phyloP scores from a whole-genome alignment of 106 monocot species.

The Apostasia ramifera region DNA sequence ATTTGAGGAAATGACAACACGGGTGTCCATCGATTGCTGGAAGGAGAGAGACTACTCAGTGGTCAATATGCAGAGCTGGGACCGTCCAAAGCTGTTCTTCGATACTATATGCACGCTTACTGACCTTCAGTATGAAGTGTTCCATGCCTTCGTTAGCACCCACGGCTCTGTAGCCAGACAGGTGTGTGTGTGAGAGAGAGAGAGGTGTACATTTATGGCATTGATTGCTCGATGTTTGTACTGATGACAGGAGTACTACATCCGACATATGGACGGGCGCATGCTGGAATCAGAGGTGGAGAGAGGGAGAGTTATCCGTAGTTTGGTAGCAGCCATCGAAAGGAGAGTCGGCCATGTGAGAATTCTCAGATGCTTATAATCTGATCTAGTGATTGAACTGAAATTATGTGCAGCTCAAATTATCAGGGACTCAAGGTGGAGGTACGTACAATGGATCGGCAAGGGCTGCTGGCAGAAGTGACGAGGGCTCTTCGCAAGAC shows the following conservation, averaged over 20 bases:
- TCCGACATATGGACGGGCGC: slow-evolving; percentile 41
- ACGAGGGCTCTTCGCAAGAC: slow-evolving; percentile 12
- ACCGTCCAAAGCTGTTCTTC: slow-evolving; percentile 64
- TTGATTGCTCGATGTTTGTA: not conserved
- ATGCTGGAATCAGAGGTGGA: slow-evolving; percentile 34
- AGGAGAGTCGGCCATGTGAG: slow-evolving; percentile 51
- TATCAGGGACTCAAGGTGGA: slow-evolving; percentile 45
- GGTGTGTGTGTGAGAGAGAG: slow-evolving; percentile 5
- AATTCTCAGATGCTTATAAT: not conserved
- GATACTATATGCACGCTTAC: slow-evolving; percentile 71
- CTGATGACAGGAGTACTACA: slow-evolving; percentile 56
- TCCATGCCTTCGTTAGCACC: slow-evolving; percentile 51
- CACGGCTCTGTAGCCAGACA: slow-evolving; percentile 35
- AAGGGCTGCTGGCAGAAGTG: slow-evolving; percentile 48
- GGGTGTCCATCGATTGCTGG: slow-evolving; percentile 46
- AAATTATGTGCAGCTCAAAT: too few species aligned
- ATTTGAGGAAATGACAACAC: slow-evolving; percentile 1
- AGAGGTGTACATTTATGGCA: too few species aligned
- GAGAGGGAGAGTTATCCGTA: slow-evolving; percentile 31
- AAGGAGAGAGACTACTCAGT: slow-evolving; percentile 1
- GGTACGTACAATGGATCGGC: slow-evolving; percentile 27
- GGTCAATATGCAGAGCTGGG: slow-evolving; percentile 44
- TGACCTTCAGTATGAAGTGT: slow-evolving; percentile 62
- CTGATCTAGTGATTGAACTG: not conserved
- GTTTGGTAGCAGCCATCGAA: slow-evolving; percentile 55